phyloP scores from a whole-genome alignment of 495 filamentous ascomycete species.

The Polyplosphaeria fusca region DNA sequence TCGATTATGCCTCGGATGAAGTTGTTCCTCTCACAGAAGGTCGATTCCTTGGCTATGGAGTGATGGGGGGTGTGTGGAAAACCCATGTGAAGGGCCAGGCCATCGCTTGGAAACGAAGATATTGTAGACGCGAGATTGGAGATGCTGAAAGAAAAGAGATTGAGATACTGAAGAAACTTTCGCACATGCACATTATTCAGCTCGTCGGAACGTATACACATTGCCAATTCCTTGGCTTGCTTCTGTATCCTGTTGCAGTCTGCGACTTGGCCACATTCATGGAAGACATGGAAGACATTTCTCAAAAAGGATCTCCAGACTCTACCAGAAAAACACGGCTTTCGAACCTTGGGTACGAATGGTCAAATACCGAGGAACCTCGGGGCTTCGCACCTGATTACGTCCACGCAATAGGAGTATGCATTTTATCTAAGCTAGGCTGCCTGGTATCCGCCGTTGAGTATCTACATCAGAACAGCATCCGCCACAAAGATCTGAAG shows the following conservation, averaged over 20 bases:
- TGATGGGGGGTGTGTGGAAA: constrained; percentile 28
- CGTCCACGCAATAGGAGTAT: background rate
- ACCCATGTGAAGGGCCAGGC: constrained; percentile 15
- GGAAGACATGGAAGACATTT: constrained; percentile 19
- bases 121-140: constrained; percentile 14
- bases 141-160: constrained; percentile 28
- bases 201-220: constrained; percentile 30
- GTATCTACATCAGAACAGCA: constrained; percentile 23
- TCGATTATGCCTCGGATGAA: constrained; percentile 22
- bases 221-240: constrained; percentile 25
- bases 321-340: too few species aligned
- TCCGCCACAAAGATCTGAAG: constrained; percentile 32
- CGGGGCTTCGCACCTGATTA: too few species aligned
- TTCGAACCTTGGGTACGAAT: too few species aligned
- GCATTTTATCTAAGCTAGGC: constrained; percentile 11
- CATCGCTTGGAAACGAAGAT: constrained; percentile 29
- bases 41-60: constrained; percentile 31
- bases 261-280: constrained; percentile 29
- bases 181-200: constrained; percentile 20
- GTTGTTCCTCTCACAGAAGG: constrained; percentile 20
- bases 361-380: too few species aligned
- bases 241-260: constrained; percentile 26
- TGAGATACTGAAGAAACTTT: constrained; percentile 28
- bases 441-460: constrained; percentile 18
- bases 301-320: background rate